Evolutionary conservation across 2,329 filamentous ascomycete genomes (phyloP).

Genomic region (Aphanocladium album): DNA sequence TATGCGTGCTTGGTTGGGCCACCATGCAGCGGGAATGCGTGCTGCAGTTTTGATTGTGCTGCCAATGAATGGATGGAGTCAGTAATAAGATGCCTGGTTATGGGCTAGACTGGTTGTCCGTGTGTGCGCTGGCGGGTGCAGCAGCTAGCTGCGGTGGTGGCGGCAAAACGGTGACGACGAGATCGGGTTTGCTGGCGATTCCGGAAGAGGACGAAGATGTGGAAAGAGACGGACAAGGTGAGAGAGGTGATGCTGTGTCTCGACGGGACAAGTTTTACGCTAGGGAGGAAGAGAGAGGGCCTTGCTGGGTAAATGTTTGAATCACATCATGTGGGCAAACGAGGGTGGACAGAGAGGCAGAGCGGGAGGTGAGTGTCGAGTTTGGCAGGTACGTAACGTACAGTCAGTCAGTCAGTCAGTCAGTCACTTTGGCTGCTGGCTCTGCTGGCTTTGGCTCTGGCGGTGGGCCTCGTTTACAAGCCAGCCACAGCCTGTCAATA

Average conservation of each 20-base stretch:
- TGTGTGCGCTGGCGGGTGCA: no score
- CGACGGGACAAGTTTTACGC: background rate
- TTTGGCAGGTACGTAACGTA: no score
- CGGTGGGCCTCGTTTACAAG: no score
- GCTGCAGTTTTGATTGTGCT: background rate
- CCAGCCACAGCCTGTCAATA: no score
- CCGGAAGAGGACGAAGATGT: background rate
- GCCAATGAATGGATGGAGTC: no score
- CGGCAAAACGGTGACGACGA: background rate
- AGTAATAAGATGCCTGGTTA: no score
- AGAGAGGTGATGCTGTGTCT: background rate
- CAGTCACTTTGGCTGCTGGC: no score
- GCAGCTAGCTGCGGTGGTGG: background rate
- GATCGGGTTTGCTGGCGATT: background rate
- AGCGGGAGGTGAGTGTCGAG: no score
- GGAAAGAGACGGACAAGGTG: background rate
- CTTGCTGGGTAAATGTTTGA: constrained; percentile 1
- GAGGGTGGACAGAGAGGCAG: background rate
- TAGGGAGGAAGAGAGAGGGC: background rate
- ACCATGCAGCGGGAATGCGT: background rate
- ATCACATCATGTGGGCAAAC: constrained; percentile 11
- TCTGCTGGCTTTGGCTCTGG: no score
- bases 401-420: no score
- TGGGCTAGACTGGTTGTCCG: no score
- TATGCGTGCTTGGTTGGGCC: constrained; percentile 4